These are phyloP conservation scores for Aspergillus fischeri DNA, from an alignment of 2,329 filamentous ascomycete species.

Conservation along the genomic window DNA sequence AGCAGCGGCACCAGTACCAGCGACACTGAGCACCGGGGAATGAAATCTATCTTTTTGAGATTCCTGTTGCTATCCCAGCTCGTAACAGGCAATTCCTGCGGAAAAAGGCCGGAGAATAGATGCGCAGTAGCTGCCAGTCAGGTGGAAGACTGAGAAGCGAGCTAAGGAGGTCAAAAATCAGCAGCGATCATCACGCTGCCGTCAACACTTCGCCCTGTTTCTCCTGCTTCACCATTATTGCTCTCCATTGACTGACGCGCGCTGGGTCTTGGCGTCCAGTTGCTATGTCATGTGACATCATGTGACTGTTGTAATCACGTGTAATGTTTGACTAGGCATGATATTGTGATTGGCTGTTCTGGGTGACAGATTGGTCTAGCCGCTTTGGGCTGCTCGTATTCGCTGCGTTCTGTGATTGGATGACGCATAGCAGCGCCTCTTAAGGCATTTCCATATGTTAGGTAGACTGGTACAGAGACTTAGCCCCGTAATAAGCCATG, in stretches of 20 bases:
- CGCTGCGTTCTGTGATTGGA: background rate
- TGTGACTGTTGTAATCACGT: conserved; percentile 4
- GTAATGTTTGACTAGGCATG: background rate
- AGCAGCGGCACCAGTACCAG: background rate
- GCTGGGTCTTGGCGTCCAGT: conserved; percentile 12
- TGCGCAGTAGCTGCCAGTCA: background rate
- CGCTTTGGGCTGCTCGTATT: background rate
- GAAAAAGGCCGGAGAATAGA: background rate
- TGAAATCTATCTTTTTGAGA: background rate
- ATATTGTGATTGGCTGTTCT: background rate
- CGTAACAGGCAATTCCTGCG: background rate
- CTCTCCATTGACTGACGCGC: conserved; percentile 8
- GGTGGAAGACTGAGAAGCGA: background rate
- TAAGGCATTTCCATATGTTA: too few relatives aligned
- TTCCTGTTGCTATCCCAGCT: background rate
- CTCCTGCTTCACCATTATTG: background rate
- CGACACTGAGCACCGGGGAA: background rate
- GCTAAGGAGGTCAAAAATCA: background rate
- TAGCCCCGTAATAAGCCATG: background rate
- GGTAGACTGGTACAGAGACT: background rate
- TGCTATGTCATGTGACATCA: conserved; percentile 13
- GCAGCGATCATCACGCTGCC: background rate
- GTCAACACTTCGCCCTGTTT: background rate
- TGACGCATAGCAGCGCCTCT: background rate
- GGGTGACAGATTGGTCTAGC: background rate